phyloP scores from a whole-genome alignment of 805 yeast species.

The Ogataea saltuana region DNA sequence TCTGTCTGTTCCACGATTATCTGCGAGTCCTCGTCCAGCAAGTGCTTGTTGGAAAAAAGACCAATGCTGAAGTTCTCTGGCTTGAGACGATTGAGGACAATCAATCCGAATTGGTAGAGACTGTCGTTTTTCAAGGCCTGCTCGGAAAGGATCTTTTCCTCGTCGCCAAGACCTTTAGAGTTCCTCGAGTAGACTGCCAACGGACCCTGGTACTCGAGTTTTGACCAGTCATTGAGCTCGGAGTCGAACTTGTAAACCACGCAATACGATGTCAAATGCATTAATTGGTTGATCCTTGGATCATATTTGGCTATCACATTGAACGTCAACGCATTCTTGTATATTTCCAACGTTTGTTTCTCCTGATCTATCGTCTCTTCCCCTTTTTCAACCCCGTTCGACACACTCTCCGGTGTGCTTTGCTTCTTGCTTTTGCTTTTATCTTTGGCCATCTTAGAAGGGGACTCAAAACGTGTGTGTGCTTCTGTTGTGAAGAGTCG shows the following conservation, averaged over 20 bases:
- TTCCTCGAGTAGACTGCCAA: conserved; percentile 55
- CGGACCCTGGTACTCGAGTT: conserved; percentile 69
- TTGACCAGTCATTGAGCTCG: conserved; percentile 63
- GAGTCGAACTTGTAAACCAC: conserved; percentile 66
- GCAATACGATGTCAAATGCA: conserved; percentile 70
- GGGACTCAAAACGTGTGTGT: too few relatives aligned
- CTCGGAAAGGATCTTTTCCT: conserved; percentile 10
- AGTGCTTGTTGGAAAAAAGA: conserved; percentile 53
- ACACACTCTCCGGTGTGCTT: conserved; percentile 4
- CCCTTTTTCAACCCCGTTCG: conserved; percentile 11
- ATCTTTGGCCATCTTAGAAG: conserved; percentile 2
- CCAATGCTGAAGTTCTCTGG: conserved; percentile 77
- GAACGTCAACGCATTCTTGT: conserved; percentile 66
- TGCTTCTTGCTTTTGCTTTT: conserved; percentile 8
- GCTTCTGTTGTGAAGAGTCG: too few relatives aligned
- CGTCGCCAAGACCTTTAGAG: conserved; percentile 7
- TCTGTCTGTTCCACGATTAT: conserved; percentile 70
- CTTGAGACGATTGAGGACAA: conserved; percentile 64
- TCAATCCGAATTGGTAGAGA: conserved; percentile 62
- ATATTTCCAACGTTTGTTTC: conserved; percentile 57
- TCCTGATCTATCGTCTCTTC: conserved; percentile 44
- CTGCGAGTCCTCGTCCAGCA: conserved; percentile 35
- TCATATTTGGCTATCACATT: conserved; percentile 79
- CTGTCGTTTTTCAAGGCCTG: conserved; percentile 41
- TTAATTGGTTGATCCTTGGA: conserved; percentile 64